Percentiles rank a stretch among this genome's conserved stretches.
Conservation (phyloP, 1,284 basidiomycete species). For the Pascua guehoae region DNA sequence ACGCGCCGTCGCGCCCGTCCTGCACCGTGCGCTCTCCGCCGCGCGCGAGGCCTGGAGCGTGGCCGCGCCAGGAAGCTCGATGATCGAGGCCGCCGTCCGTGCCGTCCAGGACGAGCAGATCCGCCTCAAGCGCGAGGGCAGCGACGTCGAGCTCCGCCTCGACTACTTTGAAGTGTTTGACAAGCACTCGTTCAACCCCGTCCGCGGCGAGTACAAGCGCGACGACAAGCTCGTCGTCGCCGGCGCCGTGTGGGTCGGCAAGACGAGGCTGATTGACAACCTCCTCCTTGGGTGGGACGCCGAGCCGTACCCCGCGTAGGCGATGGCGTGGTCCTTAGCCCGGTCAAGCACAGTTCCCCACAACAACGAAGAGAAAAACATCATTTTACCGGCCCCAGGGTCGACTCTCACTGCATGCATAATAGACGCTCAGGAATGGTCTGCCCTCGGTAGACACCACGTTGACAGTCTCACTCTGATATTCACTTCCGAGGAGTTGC, state of each 20-base stretch:
- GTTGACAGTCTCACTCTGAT: no score
- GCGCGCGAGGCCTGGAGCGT: slow-evolving; percentile 58
- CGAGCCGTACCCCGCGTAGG: slow-evolving; percentile 3
- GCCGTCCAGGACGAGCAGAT: slow-evolving; percentile 31
- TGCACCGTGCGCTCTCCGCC: slow-evolving; percentile 65
- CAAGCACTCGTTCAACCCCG: slow-evolving; percentile 61
- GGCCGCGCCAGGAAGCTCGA: slow-evolving; percentile 56
- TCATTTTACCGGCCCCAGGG: no score
- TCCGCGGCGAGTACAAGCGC: slow-evolving; percentile 32
- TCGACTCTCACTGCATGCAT: no score
- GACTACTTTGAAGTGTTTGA: slow-evolving; percentile 92
- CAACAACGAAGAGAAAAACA: no score
- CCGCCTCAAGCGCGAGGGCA: slow-evolving; percentile 49
- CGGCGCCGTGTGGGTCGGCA: slow-evolving; percentile 82
- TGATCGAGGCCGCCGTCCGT: slow-evolving; percentile 51
- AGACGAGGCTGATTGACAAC: slow-evolving; percentile 91
- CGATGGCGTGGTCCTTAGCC: no score
- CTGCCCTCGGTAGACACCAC: no score
- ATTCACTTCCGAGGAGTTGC: no score
- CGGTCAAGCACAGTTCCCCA: no score
- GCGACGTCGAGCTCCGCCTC: slow-evolving; percentile 60
- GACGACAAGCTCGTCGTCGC: slow-evolving; percentile 66
- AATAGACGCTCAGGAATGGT: no score
- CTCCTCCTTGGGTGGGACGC: slow-evolving; percentile 65
- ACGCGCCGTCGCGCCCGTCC: slow-evolving; percentile 63